Evolutionary conservation across 257 asterid species (phyloP).

Genomic region (Coffea eugenioides): DNA sequence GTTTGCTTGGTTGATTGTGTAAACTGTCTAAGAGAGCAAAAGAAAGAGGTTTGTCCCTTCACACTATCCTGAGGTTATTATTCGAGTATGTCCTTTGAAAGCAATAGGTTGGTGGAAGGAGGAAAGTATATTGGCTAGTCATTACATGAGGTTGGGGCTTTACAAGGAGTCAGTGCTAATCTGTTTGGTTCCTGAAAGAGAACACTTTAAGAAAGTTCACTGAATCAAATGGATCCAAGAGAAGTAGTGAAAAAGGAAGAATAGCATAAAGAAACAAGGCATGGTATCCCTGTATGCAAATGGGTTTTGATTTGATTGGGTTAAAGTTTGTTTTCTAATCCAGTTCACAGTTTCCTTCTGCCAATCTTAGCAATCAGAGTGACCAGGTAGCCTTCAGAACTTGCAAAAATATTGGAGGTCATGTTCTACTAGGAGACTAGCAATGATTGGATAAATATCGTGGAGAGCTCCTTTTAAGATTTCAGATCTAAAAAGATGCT

Average conservation of each 20-base stretch:
- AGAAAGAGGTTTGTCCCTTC: neutral
- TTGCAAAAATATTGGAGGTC: neutral
- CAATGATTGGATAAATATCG: neutral
- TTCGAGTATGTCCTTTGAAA: neutral
- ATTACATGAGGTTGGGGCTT: too few species aligned
- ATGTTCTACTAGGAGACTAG: neutral
- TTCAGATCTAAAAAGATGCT: neutral
- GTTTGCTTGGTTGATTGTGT: neutral
- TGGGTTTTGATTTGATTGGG: too few species aligned
- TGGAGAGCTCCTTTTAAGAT: neutral
- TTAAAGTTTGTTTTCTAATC: neutral
- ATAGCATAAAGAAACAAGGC: too few species aligned
- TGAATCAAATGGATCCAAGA: too few species aligned
- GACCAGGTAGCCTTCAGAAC: neutral
- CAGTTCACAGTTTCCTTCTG: too few species aligned
- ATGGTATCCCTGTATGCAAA: neutral
- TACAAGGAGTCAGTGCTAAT: too few species aligned
- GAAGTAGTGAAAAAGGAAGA: too few species aligned
- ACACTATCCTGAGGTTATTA: neutral
- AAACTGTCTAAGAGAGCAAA: neutral
- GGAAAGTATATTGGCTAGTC: too few species aligned
- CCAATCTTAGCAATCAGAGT: neutral
- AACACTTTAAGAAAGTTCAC: too few species aligned
- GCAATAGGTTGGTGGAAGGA: neutral
- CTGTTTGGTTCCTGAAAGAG: too few species aligned